These are phyloP conservation scores for Cyanodermella asteris DNA, from an alignment of 2,329 filamentous ascomycete species.

Conservation along the genomic window DNA sequence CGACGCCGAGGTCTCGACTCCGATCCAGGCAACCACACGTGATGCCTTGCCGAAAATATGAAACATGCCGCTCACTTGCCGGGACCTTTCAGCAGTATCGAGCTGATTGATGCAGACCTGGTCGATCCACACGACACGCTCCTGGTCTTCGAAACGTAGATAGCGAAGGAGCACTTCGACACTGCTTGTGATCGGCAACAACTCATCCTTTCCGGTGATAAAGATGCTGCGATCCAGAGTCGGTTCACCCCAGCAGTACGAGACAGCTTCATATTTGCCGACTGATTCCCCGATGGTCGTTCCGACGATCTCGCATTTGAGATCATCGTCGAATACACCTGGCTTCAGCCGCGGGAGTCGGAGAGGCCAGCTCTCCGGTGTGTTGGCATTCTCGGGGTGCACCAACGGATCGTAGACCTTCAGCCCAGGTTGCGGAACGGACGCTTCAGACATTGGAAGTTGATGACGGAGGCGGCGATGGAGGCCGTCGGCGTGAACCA, in stretches of 20 bases:
- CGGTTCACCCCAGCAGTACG: constrained; percentile 5
- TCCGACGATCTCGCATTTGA: no score
- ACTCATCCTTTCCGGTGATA: not conserved
- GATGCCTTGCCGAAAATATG: constrained; percentile 3
- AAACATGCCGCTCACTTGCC: constrained; percentile 4
- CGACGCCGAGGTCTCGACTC: constrained; percentile 20
- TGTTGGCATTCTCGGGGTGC: no score
- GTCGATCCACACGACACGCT: constrained; percentile 4
- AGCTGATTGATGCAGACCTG: constrained; percentile 4
- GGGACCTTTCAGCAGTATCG: constrained; percentile 1
- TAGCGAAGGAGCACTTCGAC: constrained; percentile 1
- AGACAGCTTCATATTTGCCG: constrained; percentile 6
- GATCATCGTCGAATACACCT: no score
- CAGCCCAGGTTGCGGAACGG: no score
- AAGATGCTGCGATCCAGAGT: no score
- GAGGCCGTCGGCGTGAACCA: no score
- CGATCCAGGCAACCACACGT: constrained; percentile 4
- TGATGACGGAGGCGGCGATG: no score
- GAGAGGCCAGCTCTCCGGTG: no score
- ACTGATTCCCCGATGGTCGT: no score
- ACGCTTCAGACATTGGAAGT: no score
- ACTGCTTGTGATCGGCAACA: constrained; percentile 1
- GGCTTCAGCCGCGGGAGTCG: no score
- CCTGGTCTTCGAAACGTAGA: not conserved
- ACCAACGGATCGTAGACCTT: no score